Percentiles rank a stretch among this genome's conserved stretches.
These are phyloP conservation scores for Eurotiales sp. DNA, from an alignment of 2,329 filamentous ascomycete genomes.

Conservation along the genomic window DNA sequence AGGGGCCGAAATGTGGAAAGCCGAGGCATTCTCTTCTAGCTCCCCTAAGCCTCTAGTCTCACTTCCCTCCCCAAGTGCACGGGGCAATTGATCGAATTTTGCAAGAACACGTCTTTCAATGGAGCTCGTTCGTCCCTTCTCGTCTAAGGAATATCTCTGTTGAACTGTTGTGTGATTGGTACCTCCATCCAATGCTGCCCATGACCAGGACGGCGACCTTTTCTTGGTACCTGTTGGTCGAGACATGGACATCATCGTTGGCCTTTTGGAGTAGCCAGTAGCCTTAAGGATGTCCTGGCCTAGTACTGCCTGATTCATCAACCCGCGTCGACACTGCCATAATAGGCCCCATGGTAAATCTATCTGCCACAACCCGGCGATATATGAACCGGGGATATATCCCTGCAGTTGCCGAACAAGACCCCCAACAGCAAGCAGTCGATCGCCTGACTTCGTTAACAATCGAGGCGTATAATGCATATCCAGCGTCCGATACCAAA, in stretches of 20 bases:
- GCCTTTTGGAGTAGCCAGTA: not conserved
- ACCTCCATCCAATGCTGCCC: conserved; percentile 6
- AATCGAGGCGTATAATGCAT: conserved; percentile 5
- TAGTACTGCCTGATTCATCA: not conserved
- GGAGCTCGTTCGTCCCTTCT: not conserved
- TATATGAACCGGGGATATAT: conserved; percentile 1
- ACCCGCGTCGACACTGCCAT: conserved; percentile 9
- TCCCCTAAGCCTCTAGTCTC: conserved; percentile 2
- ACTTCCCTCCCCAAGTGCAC: not conserved
- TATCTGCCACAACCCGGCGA: conserved; percentile 4
- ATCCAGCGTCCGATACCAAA: conserved; percentile 6
- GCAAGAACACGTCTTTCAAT: not conserved
- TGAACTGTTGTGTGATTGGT: not conserved
- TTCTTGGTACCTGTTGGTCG: not conserved
- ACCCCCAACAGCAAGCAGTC: conserved; percentile 4
- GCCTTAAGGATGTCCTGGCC: not conserved
- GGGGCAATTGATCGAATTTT: not conserved
- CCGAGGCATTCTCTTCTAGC: not conserved
- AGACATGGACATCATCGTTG: conserved; percentile 1
- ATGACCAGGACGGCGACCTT: conserved; percentile 5
- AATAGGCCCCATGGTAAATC: conserved; percentile 8
- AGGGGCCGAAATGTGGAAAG: conserved; percentile 1
- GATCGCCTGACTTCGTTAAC: conserved; percentile 4
- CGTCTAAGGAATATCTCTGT: not conserved
- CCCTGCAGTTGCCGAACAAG: not conserved